phyloP scores from a whole-genome alignment of 2,329 filamentous ascomycete species.

The Colletotrichum graminicola region DNA sequence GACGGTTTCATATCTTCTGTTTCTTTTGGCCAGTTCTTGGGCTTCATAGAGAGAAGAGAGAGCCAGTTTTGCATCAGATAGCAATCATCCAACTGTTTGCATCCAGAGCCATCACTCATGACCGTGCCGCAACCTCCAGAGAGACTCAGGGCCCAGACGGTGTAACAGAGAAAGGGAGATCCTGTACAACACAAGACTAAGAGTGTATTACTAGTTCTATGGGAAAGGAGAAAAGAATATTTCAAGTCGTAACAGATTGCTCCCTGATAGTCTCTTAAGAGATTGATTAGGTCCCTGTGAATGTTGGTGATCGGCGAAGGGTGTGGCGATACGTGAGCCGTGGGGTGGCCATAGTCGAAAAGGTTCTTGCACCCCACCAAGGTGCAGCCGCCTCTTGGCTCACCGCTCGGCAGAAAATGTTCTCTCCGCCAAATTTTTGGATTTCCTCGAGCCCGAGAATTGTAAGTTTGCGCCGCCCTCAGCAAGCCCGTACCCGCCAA shows the following conservation, averaged over 20 bases:
- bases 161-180: constrained; percentile 11
- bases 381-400: background rate
- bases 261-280: background rate
- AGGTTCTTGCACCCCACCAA: constrained; percentile 36
- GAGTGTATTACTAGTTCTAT: constrained; percentile 39
- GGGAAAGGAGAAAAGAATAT: background rate
- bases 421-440: constrained; percentile 52
- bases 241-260: constrained; percentile 12
- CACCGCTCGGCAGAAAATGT: constrained; percentile 58
- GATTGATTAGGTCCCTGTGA: background rate
- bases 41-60: constrained; percentile 38
- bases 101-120: constrained; percentile 24
- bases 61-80: constrained; percentile 40
- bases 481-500: constrained; percentile 29
- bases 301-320: constrained; percentile 5
- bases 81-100: constrained; percentile 40
- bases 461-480: constrained; percentile 17
- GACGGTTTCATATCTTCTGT: constrained; percentile 29
- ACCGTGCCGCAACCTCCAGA: constrained; percentile 17
- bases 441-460: constrained; percentile 45
- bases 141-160: background rate
- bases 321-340: background rate
- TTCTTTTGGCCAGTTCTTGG: constrained; percentile 23
- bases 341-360: constrained; percentile 34
- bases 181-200: constrained; percentile 40